Conservation (phyloP, 108 stramenopile genomes). For the Schizochytrium sp. region DNA sequence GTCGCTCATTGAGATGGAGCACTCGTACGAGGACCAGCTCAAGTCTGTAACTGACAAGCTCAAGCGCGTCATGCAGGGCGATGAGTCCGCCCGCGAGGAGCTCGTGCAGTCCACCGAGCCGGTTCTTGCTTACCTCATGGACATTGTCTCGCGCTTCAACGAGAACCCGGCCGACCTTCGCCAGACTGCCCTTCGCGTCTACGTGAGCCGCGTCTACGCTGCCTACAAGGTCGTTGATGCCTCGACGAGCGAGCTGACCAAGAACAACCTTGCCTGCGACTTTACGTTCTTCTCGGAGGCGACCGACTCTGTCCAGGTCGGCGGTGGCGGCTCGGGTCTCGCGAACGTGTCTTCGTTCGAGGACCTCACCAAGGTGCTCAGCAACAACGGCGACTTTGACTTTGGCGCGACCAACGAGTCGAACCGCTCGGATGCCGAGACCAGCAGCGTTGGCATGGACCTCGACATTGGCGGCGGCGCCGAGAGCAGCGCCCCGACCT, state of each 20-base stretch:
- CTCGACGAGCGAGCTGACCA: not conserved
- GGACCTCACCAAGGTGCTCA: not conserved
- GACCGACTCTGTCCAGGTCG: conserved; percentile 7
- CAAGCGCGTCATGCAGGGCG: not conserved
- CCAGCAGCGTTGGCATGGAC: conserved; percentile 10
- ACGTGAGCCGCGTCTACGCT: not conserved
- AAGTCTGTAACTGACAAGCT: conserved; percentile 25
- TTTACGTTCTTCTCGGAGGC: conserved; percentile 11
- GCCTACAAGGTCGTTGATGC: conserved; percentile 18
- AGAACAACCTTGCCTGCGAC: not conserved
- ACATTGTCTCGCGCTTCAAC: not conserved
- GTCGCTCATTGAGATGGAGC: conserved; percentile 75
- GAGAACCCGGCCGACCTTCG: not conserved
- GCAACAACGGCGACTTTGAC: not conserved
- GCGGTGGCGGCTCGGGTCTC: not conserved
- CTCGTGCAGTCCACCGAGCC: not conserved
- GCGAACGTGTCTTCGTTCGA: conserved; percentile 7
- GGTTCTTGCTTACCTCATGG: conserved; percentile 2
- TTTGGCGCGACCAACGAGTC: not conserved
- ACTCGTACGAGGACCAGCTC: conserved; percentile 74
- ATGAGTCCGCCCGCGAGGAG: not conserved
- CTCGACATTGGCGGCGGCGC: not conserved
- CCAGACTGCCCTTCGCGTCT: not conserved
- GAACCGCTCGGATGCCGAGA: not conserved
- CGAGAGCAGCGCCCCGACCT: not conserved